Evolutionary conservation across 805 yeast genomes (phyloP).

Genomic region (Zygotorulaspora danielsina): DNA sequence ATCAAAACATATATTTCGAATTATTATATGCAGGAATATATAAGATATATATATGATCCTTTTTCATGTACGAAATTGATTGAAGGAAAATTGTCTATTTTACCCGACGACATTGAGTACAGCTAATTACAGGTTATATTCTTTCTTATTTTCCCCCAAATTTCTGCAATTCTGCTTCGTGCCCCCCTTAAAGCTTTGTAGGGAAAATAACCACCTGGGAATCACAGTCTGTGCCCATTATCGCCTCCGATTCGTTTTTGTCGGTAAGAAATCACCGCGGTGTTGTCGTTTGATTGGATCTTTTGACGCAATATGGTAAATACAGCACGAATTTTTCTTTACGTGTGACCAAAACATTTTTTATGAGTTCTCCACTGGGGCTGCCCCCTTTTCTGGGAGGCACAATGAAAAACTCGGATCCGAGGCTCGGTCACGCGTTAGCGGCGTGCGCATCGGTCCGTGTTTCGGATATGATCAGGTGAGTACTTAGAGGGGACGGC

Average conservation of each 20-base stretch:
- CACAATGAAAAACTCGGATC: slow-evolving; percentile 2
- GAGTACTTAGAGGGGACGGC: slow-evolving; percentile 3
- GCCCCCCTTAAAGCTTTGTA: slow-evolving; percentile 1
- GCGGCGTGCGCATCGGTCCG: slow-evolving; percentile 10
- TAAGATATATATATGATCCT: too few species aligned
- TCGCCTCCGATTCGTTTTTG: slow-evolving; percentile 3
- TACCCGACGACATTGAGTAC: background rate
- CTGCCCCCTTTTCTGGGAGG: background rate
- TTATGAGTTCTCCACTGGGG: too few species aligned
- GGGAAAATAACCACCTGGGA: background rate
- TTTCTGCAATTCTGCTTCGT: background rate
- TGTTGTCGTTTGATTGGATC: background rate
- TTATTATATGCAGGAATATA: background rate
- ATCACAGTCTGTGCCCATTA: background rate
- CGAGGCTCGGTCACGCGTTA: slow-evolving; percentile 5
- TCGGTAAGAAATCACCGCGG: slow-evolving; percentile 6
- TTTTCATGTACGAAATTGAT: too few species aligned
- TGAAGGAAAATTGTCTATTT: slow-evolving; percentile 1
- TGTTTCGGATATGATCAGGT: slow-evolving; percentile 4
- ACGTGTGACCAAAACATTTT: background rate
- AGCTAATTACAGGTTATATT: background rate
- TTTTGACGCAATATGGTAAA: background rate
- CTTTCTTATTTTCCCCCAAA: slow-evolving; percentile 1
- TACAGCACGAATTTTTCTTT: background rate
- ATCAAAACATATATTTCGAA: background rate